Percentiles rank a stretch among this genome's conserved stretches.
Conservation (phyloP, 441 rosid species). For the Gossypium schwendimanii region DNA sequence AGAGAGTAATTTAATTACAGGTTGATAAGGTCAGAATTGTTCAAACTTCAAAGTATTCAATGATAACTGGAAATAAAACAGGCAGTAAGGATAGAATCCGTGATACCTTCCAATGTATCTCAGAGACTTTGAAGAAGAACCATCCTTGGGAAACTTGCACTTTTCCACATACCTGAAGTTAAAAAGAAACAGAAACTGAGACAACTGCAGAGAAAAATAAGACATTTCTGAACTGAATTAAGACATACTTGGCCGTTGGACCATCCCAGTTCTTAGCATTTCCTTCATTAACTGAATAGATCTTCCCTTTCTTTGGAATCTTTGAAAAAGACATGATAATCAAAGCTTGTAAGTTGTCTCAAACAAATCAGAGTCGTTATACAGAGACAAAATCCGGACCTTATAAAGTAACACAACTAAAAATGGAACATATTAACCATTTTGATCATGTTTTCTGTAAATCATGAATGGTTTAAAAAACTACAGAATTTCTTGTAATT, state of each 20-base stretch:
- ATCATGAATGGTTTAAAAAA: too few relatives aligned
- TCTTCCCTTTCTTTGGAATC: slow-evolving; percentile 90
- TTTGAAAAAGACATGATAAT: slow-evolving; percentile 15
- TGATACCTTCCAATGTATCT: slow-evolving; percentile 91
- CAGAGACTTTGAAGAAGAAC: slow-evolving; percentile 76
- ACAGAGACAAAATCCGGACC: not conserved
- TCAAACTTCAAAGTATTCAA: too few relatives aligned
- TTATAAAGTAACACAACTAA: not conserved
- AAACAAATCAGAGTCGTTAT: not conserved
- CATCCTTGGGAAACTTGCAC: slow-evolving; percentile 89
- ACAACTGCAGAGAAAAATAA: slow-evolving; percentile 1
- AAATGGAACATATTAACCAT: not conserved
- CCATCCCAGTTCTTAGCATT: slow-evolving; percentile 95
- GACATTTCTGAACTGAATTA: not conserved
- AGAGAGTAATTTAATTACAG: too few relatives aligned
- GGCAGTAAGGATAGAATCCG: not conserved
- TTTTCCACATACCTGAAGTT: slow-evolving; percentile 64
- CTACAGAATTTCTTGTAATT: too few relatives aligned
- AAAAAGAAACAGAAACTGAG: not conserved
- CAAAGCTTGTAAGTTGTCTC: not conserved
- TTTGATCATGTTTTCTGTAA: too few relatives aligned
- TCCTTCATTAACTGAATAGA: slow-evolving; percentile 96
- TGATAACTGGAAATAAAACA: not conserved
- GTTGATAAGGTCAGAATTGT: too few relatives aligned
- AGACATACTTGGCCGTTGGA: slow-evolving; percentile 76